Conservation (phyloP, 768 basidiomycete species). For the Thelephora aurantiotincta region DNA sequence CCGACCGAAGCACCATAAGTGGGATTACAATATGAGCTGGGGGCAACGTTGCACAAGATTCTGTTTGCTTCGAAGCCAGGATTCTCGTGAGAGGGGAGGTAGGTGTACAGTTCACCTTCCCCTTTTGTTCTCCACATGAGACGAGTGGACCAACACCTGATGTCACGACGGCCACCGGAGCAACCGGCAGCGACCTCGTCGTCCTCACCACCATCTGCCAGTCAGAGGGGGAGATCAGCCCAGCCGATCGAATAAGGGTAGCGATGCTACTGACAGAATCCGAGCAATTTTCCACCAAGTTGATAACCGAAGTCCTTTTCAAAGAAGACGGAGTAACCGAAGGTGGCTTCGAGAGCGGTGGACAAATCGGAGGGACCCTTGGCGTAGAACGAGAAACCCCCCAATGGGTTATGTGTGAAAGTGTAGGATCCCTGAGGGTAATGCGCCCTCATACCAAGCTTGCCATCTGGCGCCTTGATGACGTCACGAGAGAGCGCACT, state of each 20-base stretch:
- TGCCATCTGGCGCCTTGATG: slow-evolving; percentile 34
- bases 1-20: slow-evolving; percentile 54
- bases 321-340: slow-evolving; percentile 45
- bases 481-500: slow-evolving; percentile 25
- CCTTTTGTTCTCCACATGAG: slow-evolving; percentile 57
- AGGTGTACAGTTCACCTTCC: slow-evolving; percentile 56
- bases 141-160: slow-evolving; percentile 47
- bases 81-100: slow-evolving; percentile 35
- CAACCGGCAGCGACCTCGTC: slow-evolving; percentile 34
- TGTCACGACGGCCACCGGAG: slow-evolving; percentile 48
- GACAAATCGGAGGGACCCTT: slow-evolving; percentile 38
- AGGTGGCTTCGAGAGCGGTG: slow-evolving; percentile 45
- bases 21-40: slow-evolving; percentile 37
- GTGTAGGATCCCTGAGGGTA: slow-evolving; percentile 45
- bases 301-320: slow-evolving; percentile 41
- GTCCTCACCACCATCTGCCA: slow-evolving; percentile 39
- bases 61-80: slow-evolving; percentile 29
- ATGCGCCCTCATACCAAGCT: slow-evolving; percentile 33
- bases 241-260: neutral
- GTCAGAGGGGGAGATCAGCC: slow-evolving; percentile 4
- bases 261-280: slow-evolving; percentile 33
- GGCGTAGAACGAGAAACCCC: slow-evolving; percentile 47
- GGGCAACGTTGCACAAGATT: slow-evolving; percentile 30
- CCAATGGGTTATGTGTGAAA: slow-evolving; percentile 28
- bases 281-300: slow-evolving; percentile 55